phyloP scores from a whole-genome alignment of 2,329 filamentous ascomycete genomes.

The Ophiostoma novo-ulmi region DNA sequence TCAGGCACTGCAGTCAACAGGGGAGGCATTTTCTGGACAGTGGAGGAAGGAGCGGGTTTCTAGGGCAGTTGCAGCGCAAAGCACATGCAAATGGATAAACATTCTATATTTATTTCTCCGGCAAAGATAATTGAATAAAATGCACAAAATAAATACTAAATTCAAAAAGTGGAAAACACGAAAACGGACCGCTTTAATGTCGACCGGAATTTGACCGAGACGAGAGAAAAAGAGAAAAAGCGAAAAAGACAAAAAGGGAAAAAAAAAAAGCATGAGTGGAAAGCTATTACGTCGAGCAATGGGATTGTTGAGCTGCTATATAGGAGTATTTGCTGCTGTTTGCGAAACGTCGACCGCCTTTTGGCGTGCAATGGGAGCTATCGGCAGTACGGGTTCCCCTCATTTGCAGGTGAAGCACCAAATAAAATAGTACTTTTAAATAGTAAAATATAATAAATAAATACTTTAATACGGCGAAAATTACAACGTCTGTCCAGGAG shows the following conservation, averaged over 20 bases:
- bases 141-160: not conserved
- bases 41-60: slow-evolving; percentile 6
- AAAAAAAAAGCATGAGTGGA: not conserved
- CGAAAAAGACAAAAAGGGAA: not conserved
- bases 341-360: slow-evolving; percentile 4
- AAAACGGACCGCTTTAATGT: slow-evolving; percentile 22
- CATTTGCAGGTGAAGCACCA: not conserved
- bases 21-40: slow-evolving; percentile 16
- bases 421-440: not conserved
- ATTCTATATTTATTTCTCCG: not conserved
- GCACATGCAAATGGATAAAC: slow-evolving; percentile 14
- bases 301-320: not conserved
- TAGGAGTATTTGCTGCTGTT: not conserved
- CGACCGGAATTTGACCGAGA: slow-evolving; percentile 22
- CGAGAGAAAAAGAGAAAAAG: slow-evolving; percentile 5
- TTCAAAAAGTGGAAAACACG: slow-evolving; percentile 15
- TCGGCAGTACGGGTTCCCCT: not conserved
- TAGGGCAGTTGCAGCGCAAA: not conserved
- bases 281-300: slow-evolving; percentile 15
- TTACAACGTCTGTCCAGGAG: not conserved
- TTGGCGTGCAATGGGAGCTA: not conserved
- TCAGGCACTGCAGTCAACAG: not conserved
- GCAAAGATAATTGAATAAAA: not conserved
- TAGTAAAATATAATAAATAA: not conserved
- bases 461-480: not conserved